Percentiles rank a stretch among this genome's conserved stretches.
phyloP scores from a whole-genome alignment of 805 yeast genomes.

The Nakazawaea populi region DNA sequence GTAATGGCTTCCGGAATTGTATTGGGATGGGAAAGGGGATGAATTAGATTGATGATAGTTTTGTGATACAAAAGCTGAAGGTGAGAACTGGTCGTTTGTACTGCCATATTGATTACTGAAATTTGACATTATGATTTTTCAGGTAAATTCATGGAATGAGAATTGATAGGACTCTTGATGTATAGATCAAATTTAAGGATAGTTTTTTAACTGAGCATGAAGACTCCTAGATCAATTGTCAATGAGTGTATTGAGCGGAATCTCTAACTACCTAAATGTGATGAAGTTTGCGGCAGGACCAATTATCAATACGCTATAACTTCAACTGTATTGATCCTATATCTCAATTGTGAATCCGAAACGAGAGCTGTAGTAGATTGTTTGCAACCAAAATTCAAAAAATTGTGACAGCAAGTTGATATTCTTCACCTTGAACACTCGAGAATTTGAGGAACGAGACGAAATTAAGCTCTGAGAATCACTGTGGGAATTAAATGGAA shows the following conservation, averaged over 20 bases:
- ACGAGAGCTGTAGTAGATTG: neutral
- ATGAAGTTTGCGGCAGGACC: too few relatives aligned
- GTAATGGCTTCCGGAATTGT: neutral
- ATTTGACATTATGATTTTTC: neutral
- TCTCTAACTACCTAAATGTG: neutral
- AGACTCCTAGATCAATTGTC: neutral
- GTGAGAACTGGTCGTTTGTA: constrained; percentile 5
- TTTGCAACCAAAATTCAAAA: neutral
- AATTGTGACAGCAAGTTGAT: neutral
- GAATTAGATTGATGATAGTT: constrained; percentile 2
- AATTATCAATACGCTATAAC: too few relatives aligned
- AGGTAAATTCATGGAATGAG: neutral
- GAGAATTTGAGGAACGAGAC: neutral
- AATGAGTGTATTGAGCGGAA: neutral
- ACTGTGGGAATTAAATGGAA: neutral
- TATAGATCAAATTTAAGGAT: neutral
- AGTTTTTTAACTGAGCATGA: neutral
- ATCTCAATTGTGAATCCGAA: neutral
- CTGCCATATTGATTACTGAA: neutral
- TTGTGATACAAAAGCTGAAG: constrained; percentile 4
- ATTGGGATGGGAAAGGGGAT: constrained; percentile 6
- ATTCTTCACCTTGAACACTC: neutral
- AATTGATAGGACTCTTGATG: neutral
- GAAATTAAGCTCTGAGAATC: neutral
- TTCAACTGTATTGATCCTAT: neutral